These are phyloP conservation scores for Penicillium polonicum DNA, from an alignment of 2,329 filamentous ascomycete genomes.

Conservation along the genomic window DNA sequence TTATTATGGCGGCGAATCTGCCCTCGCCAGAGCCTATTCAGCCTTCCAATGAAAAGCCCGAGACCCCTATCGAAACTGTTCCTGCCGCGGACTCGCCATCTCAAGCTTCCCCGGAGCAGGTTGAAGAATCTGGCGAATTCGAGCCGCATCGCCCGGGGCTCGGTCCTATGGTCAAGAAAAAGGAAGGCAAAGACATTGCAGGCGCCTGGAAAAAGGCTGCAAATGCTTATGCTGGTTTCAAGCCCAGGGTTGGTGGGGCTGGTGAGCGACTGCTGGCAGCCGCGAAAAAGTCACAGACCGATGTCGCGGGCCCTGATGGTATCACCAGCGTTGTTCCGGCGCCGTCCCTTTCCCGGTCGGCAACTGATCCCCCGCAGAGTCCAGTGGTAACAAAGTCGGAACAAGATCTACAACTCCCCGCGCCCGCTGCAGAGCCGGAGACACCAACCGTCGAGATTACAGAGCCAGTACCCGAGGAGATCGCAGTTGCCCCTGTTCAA, in stretches of 20 bases:
- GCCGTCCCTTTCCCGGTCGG: slow-evolving; percentile 52
- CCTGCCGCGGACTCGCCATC: slow-evolving; percentile 12
- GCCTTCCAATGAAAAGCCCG: slow-evolving; percentile 9
- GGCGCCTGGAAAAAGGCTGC: slow-evolving; percentile 78
- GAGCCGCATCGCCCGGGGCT: slow-evolving; percentile 69
- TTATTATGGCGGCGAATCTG: slow-evolving; percentile 14
- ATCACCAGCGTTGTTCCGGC: slow-evolving; percentile 86
- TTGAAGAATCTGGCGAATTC: slow-evolving; percentile 52
- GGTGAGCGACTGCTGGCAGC: slow-evolving; percentile 71
- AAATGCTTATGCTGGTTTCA: slow-evolving; percentile 70
- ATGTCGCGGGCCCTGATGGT: slow-evolving; percentile 74
- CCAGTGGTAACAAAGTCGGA: slow-evolving; percentile 32
- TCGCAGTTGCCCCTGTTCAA: slow-evolving; percentile 26
- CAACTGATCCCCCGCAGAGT: slow-evolving; percentile 40
- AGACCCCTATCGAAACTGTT: slow-evolving; percentile 7
- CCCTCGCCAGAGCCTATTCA: slow-evolving; percentile 5
- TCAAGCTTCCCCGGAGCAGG: slow-evolving; percentile 18
- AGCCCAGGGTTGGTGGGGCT: slow-evolving; percentile 82
- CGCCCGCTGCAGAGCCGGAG: slow-evolving; percentile 9
- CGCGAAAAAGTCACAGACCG: slow-evolving; percentile 52
- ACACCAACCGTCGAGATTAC: slow-evolving; percentile 43
- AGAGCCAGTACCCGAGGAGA: slow-evolving; percentile 32
- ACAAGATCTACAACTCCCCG: slow-evolving; percentile 26
- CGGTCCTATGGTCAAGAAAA: slow-evolving; percentile 86
- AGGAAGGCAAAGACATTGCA: slow-evolving; percentile 69